Conservation (phyloP, 176 grass and related monocot genomes). For the Paspalum notatum region DNA sequence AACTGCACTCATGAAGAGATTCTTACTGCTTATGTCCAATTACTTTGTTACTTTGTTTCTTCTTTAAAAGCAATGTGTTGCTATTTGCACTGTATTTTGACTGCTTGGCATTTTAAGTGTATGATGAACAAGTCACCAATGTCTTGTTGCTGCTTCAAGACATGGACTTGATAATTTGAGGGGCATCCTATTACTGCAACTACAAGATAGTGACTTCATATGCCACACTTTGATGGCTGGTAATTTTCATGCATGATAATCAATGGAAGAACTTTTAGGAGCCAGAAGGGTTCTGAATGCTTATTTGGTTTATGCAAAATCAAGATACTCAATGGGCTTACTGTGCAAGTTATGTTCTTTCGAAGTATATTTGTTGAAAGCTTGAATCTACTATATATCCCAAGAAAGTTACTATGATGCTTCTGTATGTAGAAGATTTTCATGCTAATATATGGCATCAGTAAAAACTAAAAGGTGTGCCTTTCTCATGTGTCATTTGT, state of each 20-base stretch:
- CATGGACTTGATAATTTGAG: background rate
- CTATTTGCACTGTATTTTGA: background rate
- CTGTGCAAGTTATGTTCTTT: background rate
- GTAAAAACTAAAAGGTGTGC: background rate
- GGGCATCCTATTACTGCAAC: background rate
- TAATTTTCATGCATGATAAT: conserved; percentile 17
- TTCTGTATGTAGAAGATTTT: background rate
- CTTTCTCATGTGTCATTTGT: background rate
- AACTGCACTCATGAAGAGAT: background rate
- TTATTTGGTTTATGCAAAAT: background rate
- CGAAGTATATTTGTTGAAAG: background rate
- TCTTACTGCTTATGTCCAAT: background rate
- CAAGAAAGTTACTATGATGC: no score
- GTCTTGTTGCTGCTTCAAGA: conserved; percentile 6
- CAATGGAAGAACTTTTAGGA: conserved; percentile 23
- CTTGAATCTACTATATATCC: no score
- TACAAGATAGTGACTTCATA: background rate
- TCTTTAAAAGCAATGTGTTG: conserved; percentile 1
- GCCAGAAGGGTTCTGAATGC: background rate
- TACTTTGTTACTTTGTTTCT: conserved; percentile 24
- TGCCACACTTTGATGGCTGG: background rate
- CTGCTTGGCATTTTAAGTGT: background rate
- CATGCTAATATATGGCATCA: background rate
- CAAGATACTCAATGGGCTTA: background rate
- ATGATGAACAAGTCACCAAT: background rate